These are phyloP conservation scores for Gautieria morchelliformis DNA, from an alignment of 768 basidiomycete genomes.

Conservation along the genomic window DNA sequence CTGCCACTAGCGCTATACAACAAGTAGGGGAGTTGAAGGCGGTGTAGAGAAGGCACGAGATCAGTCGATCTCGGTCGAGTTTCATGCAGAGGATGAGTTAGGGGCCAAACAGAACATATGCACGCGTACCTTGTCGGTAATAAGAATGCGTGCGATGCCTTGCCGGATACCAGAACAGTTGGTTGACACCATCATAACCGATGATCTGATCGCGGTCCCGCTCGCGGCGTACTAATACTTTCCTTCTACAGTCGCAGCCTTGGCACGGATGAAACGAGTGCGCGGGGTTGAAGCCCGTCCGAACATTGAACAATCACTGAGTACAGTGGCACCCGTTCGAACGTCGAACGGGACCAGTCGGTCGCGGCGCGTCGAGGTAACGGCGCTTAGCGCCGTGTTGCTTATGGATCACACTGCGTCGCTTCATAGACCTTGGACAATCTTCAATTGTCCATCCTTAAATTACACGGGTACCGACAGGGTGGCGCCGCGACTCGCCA, in stretches of 20 bases:
- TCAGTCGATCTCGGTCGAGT: conserved; percentile 96
- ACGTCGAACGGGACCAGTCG: too few relatives aligned
- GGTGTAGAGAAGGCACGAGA: conserved; percentile 91
- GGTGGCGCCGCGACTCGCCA: too few relatives aligned
- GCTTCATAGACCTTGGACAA: too few relatives aligned
- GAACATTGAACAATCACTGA: too few relatives aligned
- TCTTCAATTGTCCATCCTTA: too few relatives aligned
- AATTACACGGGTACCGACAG: too few relatives aligned
- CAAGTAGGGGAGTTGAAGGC: conserved; percentile 85
- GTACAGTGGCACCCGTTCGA: too few relatives aligned
- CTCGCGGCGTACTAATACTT: conserved; percentile 91
- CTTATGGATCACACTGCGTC: too few relatives aligned
- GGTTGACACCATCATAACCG: conserved; percentile 98
- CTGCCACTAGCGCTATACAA: conserved; percentile 49
- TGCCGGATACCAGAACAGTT: conserved; percentile 99
- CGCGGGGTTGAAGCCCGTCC: conserved; percentile 87
- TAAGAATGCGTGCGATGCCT: conserved; percentile 85
- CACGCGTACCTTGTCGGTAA: conserved; percentile 71
- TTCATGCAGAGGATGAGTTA: conserved; percentile 45
- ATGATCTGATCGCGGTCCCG: conserved; percentile 90
- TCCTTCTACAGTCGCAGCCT: conserved; percentile 93
- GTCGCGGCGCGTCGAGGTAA: too few relatives aligned
- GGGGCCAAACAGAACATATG: background rate
- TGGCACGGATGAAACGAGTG: conserved; percentile 93
- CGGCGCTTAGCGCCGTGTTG: too few relatives aligned